Evolutionary conservation across 2,329 filamentous ascomycete genomes (phyloP).

Genomic region (Fusarium anguioides): DNA sequence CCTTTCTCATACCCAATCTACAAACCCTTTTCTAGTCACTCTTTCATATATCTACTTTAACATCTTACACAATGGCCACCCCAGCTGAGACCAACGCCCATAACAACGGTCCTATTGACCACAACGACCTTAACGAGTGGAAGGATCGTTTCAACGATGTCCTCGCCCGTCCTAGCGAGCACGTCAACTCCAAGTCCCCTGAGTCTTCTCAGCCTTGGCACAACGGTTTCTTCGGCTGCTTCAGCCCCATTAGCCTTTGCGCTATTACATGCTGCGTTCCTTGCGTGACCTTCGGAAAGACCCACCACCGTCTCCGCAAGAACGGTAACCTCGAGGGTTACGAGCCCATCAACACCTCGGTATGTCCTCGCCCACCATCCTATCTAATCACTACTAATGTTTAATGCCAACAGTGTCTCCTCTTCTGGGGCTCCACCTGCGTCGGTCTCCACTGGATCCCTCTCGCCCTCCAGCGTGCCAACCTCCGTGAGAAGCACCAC

Average conservation of each 20-base stretch:
- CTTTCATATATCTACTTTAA: background rate
- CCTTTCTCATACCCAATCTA: constrained; percentile 2
- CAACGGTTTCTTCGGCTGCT: constrained; percentile 57
- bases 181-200: constrained; percentile 57
- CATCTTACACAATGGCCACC: constrained; percentile 33
- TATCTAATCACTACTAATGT: background rate
- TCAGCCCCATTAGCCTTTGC: constrained; percentile 57
- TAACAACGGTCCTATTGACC: constrained; percentile 53
- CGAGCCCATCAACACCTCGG: constrained; percentile 59
- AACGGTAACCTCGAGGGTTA: constrained; percentile 56
- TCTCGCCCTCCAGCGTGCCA: constrained; percentile 58
- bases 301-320: constrained; percentile 58
- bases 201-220: constrained; percentile 53
- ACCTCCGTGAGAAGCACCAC: constrained; percentile 58
- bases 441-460: constrained; percentile 57
- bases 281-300: constrained; percentile 62
- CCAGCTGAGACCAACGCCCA: constrained; percentile 26
- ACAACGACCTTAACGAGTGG: constrained; percentile 59
- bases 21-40: constrained; percentile 2
- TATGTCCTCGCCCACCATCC: constrained; percentile 41
- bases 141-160: constrained; percentile 57
- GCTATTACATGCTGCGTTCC: constrained; percentile 59
- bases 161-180: constrained; percentile 55
- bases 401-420: constrained; percentile 51
- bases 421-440: constrained; percentile 56